Conservation (phyloP, 176 grass and related monocot genomes). For the Oryza punctata region DNA sequence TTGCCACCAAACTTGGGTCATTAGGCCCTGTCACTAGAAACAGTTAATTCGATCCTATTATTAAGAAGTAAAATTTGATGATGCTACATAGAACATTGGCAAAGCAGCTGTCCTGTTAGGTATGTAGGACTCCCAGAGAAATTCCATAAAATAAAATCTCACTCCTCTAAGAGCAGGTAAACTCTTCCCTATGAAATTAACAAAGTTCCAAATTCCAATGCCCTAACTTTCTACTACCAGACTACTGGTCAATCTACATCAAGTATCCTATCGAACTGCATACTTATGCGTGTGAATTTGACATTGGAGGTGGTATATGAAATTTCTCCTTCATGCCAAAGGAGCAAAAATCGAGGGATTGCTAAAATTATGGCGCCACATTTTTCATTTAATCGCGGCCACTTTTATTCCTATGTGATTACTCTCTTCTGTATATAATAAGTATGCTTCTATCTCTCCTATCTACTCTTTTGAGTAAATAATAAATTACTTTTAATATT, state of each 20-base stretch:
- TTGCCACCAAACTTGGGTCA: not conserved
- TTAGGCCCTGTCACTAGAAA: not conserved
- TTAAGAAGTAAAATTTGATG: not conserved
- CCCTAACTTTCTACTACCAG: not conserved
- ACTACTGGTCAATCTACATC: not conserved
- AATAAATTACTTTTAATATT: no score
- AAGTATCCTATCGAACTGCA: not conserved
- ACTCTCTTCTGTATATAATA: no score
- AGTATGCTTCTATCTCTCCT: no score
- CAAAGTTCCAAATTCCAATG: not conserved
- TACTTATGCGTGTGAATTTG: not conserved
- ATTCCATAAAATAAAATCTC: not conserved
- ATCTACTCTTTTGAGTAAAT: no score
- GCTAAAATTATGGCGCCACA: no score
- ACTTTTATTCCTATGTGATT: no score
- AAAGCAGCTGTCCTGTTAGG: not conserved
- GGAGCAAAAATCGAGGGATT: not conserved
- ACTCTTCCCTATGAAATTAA: not conserved
- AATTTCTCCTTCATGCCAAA: not conserved
- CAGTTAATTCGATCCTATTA: not conserved
- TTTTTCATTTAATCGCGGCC: no score
- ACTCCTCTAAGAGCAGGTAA: not conserved
- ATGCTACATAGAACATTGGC: not conserved
- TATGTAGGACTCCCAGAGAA: not conserved
- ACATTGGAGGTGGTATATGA: not conserved